Evolutionary conservation across 2,329 filamentous ascomycete species (phyloP), one percentile per base, ranked within the genome.

Genomic region (Ciborinia camelliae): DNA sequence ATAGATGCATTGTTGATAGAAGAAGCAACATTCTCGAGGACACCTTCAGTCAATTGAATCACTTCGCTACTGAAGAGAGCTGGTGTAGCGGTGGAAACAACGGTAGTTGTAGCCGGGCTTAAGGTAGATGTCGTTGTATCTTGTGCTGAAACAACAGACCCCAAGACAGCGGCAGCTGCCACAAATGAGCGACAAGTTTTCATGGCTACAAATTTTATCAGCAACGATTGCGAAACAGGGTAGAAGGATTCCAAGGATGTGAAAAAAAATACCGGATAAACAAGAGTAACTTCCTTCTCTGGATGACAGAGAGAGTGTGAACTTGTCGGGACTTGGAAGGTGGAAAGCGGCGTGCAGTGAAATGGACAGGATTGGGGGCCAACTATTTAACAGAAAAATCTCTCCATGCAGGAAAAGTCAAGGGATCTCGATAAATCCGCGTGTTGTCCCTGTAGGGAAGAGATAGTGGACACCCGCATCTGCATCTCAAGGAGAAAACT

Each of bases 31-130:
- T 64, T 67, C 5, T 67, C 62, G 23, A 70, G 67, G 15, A 68
- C 65, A 14, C 43, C 63, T 26, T 70, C 66, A 32, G 69, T 71
- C 47, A 71, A 57, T 37, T 71, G 69, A 47, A 68, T 18, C 32
- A 43, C 62, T 55, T 71, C 69, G 9, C 53, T 53, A 14, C 45
- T 2, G 37, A 69, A 68, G 23, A 65, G 63, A 48, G 54, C 15
- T 5, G 59, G 43, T 28, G 30, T 60, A 35, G 45, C n/a, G 15
- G n/a, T 28, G 26, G 57, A 37, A n/a, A 15, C 4, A 37, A 60
- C 32, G 4, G 43, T 39, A 3, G 43, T 28, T 37, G 43, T 37
- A 12, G 57, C 57, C 5, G 57, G n/a, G 23, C 4, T 5, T 26
- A 51, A 30, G 28, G 15, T 20, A 20, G 35, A 20, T 12, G 39